Conservation (phyloP, 1,284 basidiomycete species). For the Earliella scabrosa region DNA sequence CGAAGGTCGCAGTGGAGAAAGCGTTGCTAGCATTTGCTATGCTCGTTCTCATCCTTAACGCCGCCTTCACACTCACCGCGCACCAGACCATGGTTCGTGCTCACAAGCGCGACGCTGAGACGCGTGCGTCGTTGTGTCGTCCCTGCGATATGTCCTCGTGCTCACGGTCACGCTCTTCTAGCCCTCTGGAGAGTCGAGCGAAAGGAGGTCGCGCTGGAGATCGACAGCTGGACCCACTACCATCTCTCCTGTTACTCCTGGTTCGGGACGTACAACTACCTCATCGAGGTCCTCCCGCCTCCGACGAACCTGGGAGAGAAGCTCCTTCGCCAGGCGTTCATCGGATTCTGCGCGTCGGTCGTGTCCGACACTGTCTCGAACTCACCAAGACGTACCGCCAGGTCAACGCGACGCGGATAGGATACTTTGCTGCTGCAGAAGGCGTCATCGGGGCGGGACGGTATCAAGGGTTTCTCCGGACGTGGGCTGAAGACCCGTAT, state of each 20-base stretch:
- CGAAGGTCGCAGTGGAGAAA: no score
- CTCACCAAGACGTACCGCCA: slow-evolving; percentile 93
- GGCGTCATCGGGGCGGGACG: slow-evolving; percentile 71
- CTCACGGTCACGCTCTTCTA: no score
- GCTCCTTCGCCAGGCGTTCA: slow-evolving; percentile 80
- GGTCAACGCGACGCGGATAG: slow-evolving; percentile 78
- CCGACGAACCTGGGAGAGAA: slow-evolving; percentile 58
- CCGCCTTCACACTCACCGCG: no score
- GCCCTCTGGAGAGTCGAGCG: no score
- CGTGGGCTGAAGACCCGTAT: slow-evolving; percentile 85
- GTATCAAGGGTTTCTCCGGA: slow-evolving; percentile 71
- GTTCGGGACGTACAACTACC: slow-evolving; percentile 86
- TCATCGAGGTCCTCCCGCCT: slow-evolving; percentile 64
- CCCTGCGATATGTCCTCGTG: no score
- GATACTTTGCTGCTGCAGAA: slow-evolving; percentile 72
- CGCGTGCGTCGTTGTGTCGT: no score
- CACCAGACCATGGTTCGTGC: no score
- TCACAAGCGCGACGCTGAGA: no score
- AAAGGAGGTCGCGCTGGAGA: slow-evolving; percentile 14
- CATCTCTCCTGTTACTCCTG: slow-evolving; percentile 65
- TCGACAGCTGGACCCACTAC: slow-evolving; percentile 23
- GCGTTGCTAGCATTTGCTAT: no score
- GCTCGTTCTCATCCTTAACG: no score
- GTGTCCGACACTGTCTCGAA: slow-evolving; percentile 85
- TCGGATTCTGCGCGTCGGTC: slow-evolving; percentile 84